phyloP scores from a whole-genome alignment of 2,329 filamentous ascomycete species.

The Scopulariopsis brevicaulis region DNA sequence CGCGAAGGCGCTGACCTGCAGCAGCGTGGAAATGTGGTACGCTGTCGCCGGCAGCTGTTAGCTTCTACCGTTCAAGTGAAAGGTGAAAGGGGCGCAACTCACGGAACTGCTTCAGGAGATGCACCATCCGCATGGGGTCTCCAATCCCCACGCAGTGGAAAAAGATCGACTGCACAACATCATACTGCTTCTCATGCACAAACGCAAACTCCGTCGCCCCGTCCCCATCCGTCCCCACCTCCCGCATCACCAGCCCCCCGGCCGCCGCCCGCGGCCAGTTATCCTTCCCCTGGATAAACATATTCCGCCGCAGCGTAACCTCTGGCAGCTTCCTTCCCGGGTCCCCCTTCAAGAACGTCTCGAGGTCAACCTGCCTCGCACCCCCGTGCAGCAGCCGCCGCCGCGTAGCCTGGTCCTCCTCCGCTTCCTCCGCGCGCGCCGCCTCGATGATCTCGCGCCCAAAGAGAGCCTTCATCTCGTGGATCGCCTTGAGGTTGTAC shows the following conservation, averaged over 20 bases:
- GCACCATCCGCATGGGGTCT: constrained; percentile 72
- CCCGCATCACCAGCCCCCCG: constrained; percentile 75
- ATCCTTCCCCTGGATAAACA: constrained; percentile 78
- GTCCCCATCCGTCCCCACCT: constrained; percentile 25
- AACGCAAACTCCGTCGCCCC: constrained; percentile 63
- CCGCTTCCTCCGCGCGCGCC: constrained; percentile 35
- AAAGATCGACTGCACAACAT: constrained; percentile 65
- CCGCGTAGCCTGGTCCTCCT: constrained; percentile 23
- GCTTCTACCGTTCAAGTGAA: not conserved
- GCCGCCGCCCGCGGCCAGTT: constrained; percentile 73
- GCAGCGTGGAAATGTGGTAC: constrained; percentile 87
- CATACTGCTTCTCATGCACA: constrained; percentile 63
- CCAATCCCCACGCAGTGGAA: constrained; percentile 69
- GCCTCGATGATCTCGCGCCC: constrained; percentile 46
- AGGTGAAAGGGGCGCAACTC: constrained; percentile 14
- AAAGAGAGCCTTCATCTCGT: constrained; percentile 70
- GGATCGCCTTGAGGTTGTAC: constrained; percentile 69
- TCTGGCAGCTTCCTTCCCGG: constrained; percentile 56
- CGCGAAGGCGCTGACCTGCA: constrained; percentile 85
- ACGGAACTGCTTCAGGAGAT: constrained; percentile 43
- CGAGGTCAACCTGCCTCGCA: constrained; percentile 43
- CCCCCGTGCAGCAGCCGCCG: constrained; percentile 21
- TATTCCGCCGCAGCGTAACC: constrained; percentile 62
- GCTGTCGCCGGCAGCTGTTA: constrained; percentile 25
- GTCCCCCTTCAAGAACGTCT: constrained; percentile 41